Conservation (phyloP, 2,329 filamentous ascomycete species). For the Metarhizium guizhouense region DNA sequence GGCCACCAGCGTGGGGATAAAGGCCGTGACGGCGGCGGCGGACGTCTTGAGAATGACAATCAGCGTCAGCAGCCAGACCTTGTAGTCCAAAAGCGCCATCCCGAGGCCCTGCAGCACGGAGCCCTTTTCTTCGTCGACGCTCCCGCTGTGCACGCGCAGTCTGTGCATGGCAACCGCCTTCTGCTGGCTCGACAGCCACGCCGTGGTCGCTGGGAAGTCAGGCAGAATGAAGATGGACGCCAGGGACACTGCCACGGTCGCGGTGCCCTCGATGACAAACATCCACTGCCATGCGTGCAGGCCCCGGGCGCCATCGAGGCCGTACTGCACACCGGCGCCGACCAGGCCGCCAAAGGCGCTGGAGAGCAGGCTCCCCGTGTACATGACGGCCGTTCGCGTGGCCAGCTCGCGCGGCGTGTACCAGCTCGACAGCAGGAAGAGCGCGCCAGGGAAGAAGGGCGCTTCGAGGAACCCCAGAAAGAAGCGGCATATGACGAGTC, state of each 20-base stretch:
- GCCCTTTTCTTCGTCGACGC: conserved; percentile 10
- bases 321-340: conserved; percentile 30
- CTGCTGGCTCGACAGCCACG: conserved; percentile 22
- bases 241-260: conserved; percentile 19
- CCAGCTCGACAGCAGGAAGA: conserved; percentile 40
- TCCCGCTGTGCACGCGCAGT: conserved; percentile 6
- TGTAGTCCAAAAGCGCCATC: conserved; percentile 18
- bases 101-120: conserved; percentile 15
- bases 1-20: conserved; percentile 7
- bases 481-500: conserved; percentile 33
- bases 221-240: conserved; percentile 14
- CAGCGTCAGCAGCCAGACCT: conserved; percentile 8
- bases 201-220: conserved; percentile 31
- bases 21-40: conserved; percentile 7
- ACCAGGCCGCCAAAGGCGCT: conserved; percentile 34
- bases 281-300: conserved; percentile 24
- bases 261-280: conserved; percentile 21
- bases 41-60: conserved; percentile 10
- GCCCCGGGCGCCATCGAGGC: conserved; percentile 16
- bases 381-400: conserved; percentile 34
- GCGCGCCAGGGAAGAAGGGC: conserved; percentile 25
- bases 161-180: conserved; percentile 7
- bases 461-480: conserved; percentile 31
- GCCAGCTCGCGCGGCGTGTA: conserved; percentile 42
- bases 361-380: conserved; percentile 28